Percentiles rank a stretch among this genome's conserved stretches.
phyloP scores from a whole-genome alignment of 176 grass and related monocot species.

The Aechmea fasciata region DNA sequence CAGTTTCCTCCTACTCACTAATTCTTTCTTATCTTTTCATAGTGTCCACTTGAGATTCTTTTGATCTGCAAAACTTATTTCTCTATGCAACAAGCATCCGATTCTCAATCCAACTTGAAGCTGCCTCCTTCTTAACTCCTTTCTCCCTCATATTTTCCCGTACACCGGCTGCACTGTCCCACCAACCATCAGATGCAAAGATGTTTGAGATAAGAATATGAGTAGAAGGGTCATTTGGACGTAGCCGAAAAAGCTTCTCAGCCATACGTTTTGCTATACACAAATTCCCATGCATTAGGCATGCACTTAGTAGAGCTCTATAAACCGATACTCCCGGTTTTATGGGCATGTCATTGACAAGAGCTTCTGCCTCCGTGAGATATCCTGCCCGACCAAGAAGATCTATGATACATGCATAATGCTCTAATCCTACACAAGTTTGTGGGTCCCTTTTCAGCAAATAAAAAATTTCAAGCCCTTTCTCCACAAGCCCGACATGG shows the following conservation, averaged over 20 bases:
- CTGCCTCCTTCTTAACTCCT: slow-evolving; percentile 15
- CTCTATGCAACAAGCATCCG: neutral
- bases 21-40: too few species aligned
- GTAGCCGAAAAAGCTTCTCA: slow-evolving; percentile 16
- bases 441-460: slow-evolving; percentile 11
- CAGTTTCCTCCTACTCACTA: too few species aligned
- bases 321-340: slow-evolving; percentile 22
- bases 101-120: slow-evolving; percentile 28
- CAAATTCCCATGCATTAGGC: slow-evolving; percentile 31
- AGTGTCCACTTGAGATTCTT: too few species aligned
- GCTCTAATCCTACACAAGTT: slow-evolving; percentile 17
- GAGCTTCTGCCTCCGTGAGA: slow-evolving; percentile 30
- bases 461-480: slow-evolving; percentile 24
- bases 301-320: slow-evolving; percentile 28
- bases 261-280: slow-evolving; percentile 15
- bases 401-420: slow-evolving; percentile 31
- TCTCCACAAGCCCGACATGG: slow-evolving; percentile 24
- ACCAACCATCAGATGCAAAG: slow-evolving; percentile 29
- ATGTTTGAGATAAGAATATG: slow-evolving; percentile 37
- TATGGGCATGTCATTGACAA: slow-evolving; percentile 26
- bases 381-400: slow-evolving; percentile 35
- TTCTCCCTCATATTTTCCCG: slow-evolving; percentile 22
- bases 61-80: too few species aligned
- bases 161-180: slow-evolving; percentile 24
- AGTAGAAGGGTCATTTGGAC: slow-evolving; percentile 26